These are phyloP conservation scores for Metrosideros polymorpha DNA, from an alignment of 441 rosid species.

Conservation along the genomic window DNA sequence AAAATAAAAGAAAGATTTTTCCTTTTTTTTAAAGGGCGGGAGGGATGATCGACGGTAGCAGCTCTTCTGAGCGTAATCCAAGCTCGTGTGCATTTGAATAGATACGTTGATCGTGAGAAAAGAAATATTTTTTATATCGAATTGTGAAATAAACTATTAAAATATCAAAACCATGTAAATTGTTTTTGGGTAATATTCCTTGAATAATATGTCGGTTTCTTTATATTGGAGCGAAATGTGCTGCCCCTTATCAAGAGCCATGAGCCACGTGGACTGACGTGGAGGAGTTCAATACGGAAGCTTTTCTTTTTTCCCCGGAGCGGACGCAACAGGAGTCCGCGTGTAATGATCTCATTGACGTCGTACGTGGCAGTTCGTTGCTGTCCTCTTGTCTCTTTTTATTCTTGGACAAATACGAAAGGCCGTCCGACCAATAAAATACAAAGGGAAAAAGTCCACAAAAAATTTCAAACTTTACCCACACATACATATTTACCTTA, in stretches of 20 bases:
- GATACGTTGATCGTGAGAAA: background rate
- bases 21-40: accelerated
- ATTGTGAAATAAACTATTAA: background rate
- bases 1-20: background rate
- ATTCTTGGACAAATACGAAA: background rate
- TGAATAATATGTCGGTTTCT: background rate
- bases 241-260: accelerated
- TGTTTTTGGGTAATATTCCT: background rate
- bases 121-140: background rate
- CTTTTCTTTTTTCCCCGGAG: background rate
- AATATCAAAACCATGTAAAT: background rate
- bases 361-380: background rate
- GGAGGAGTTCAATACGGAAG: background rate
- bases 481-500: no score
- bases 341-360: background rate
- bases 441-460: no score
- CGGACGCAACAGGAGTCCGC: background rate
- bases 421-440: no score
- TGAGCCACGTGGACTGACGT: background rate
- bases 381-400: background rate
- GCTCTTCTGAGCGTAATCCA: accelerated
- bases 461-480: no score
- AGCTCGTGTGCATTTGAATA: no score
- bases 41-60: accelerated
- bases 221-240: background rate